A percentile compares a stretch with the other conserved stretches of the same genome.
Evolutionary conservation across 1,284 basidiomycete genomes (phyloP).

Genomic region (Puccinia hordei): DNA sequence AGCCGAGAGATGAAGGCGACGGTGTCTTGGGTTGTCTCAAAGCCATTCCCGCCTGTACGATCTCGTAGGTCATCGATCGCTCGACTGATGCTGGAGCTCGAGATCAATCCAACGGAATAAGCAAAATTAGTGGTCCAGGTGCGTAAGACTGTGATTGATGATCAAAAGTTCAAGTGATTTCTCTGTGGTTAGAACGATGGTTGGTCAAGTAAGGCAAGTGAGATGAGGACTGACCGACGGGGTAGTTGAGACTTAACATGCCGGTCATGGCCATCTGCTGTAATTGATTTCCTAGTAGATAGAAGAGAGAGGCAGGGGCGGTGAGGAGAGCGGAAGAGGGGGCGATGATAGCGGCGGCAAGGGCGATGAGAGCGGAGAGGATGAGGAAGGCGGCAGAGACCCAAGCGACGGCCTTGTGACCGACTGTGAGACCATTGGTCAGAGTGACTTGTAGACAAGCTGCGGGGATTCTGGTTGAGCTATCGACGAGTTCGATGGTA

Average conservation of each 20-base stretch:
- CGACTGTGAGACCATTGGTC: slow-evolving; percentile 58
- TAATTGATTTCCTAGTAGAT: slow-evolving; percentile 51
- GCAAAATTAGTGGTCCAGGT: slow-evolving; percentile 54
- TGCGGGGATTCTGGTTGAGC: slow-evolving; percentile 53
- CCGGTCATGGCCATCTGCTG: slow-evolving; percentile 57
- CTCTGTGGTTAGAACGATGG: too few relatives aligned
- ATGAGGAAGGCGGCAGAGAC: slow-evolving; percentile 53
- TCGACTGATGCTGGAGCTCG: slow-evolving; percentile 53
- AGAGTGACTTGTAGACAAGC: slow-evolving; percentile 59
- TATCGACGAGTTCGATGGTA: slow-evolving; percentile 55
- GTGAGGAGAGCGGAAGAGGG: slow-evolving; percentile 54
- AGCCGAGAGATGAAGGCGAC: slow-evolving; percentile 28
- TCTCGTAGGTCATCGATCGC: slow-evolving; percentile 51
- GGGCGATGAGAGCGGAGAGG: slow-evolving; percentile 55
- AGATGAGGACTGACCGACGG: slow-evolving; percentile 55
- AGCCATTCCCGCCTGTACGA: slow-evolving; percentile 39
- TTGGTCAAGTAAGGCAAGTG: too few relatives aligned
- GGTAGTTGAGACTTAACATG: slow-evolving; percentile 57
- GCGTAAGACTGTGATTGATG: slow-evolving; percentile 53
- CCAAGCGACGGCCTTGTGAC: slow-evolving; percentile 56
- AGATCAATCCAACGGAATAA: slow-evolving; percentile 53
- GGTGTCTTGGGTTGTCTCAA: slow-evolving; percentile 27
- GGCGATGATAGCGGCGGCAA: slow-evolving; percentile 52
- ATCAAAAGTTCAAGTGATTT: too few relatives aligned
- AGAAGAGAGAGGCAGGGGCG: slow-evolving; percentile 52